phyloP scores from a whole-genome alignment of 1,284 basidiomycete genomes.

The Austroboletus olivaceoglutinosus region DNA sequence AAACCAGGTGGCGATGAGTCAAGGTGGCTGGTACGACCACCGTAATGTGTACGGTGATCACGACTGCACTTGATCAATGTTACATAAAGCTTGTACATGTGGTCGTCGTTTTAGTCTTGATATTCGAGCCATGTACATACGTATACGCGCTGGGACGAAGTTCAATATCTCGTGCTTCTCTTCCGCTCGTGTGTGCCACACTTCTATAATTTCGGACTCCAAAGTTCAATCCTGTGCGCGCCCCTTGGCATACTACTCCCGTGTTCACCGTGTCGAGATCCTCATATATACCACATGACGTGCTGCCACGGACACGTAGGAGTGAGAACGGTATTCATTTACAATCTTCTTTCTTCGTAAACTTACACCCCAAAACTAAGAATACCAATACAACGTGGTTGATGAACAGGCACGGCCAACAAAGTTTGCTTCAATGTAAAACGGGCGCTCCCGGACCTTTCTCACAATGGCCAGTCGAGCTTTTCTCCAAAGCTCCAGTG shows the following conservation, averaged over 20 bases:
- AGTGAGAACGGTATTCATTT: slow-evolving; percentile 18
- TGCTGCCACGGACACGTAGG: slow-evolving; percentile 8
- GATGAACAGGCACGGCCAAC: slow-evolving; percentile 1
- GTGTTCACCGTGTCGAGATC: slow-evolving; percentile 2
- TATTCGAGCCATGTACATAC: slow-evolving; percentile 2
- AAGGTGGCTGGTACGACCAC: slow-evolving; percentile 6
- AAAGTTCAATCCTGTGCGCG: slow-evolving; percentile 18
- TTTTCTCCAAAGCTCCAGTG: slow-evolving; percentile 87
- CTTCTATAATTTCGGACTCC: slow-evolving; percentile 20
- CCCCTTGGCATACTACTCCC: background rate
- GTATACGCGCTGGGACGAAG: background rate
- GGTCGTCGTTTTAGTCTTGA: background rate
- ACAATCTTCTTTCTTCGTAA: slow-evolving; percentile 5
- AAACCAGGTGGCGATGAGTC: slow-evolving; percentile 10
- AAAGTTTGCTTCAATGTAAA: background rate
- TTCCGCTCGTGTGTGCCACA: slow-evolving; percentile 26
- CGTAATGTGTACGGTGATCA: slow-evolving; percentile 12
- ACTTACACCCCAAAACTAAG: slow-evolving; percentile 17
- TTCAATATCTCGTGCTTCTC: background rate
- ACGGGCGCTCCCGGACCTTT: background rate
- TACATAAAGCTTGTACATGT: slow-evolving; percentile 12
- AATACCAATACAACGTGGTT: slow-evolving; percentile 1
- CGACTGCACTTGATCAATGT: slow-evolving; percentile 7
- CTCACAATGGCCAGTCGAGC: slow-evolving; percentile 73
- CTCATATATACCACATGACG: slow-evolving; percentile 3